Conservation (phyloP, 495 filamentous ascomycete species). For the Lepraria neglecta region DNA sequence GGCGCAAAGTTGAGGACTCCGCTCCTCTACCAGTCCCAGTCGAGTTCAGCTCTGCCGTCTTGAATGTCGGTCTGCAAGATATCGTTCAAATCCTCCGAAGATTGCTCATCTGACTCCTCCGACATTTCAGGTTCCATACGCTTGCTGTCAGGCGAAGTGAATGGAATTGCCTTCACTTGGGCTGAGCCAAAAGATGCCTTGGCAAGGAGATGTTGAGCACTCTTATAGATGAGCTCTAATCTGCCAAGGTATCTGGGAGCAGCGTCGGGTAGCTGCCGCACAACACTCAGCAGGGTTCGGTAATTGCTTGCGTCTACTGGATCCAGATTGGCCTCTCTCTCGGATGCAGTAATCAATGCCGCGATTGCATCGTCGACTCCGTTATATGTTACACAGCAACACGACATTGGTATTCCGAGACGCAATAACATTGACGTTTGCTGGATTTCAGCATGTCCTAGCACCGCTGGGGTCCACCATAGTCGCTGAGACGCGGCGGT, state of each 20-base stretch:
- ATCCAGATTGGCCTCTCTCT: not conserved
- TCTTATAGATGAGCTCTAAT: constrained; percentile 5
- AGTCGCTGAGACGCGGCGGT: not conserved
- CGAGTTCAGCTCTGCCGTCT: not conserved
- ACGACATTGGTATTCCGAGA: constrained; percentile 2
- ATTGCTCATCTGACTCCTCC: too few species aligned
- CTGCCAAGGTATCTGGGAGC: constrained; percentile 2
- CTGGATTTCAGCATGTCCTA: too few species aligned
- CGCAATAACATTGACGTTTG: not conserved
- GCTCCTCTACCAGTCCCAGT: not conserved
- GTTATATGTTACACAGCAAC: not conserved
- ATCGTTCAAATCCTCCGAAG: not conserved
- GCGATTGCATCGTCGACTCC: constrained; percentile 1
- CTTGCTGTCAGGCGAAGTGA: not conserved
- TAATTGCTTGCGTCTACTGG: not conserved
- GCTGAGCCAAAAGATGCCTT: not conserved
- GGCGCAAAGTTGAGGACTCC: not conserved
- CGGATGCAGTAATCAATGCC: not conserved
- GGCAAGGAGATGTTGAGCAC: not conserved
- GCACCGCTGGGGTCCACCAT: too few species aligned
- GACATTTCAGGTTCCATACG: not conserved
- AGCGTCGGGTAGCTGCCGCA: not conserved
- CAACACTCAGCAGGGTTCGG: not conserved
- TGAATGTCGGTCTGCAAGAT: not conserved
- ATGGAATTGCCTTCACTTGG: not conserved